A percentile compares a stretch with the other conserved stretches of the same genome.
Evolutionary conservation across 352 stramenopile genomes (phyloP).

Genomic region (Pythium plurisporium): DNA sequence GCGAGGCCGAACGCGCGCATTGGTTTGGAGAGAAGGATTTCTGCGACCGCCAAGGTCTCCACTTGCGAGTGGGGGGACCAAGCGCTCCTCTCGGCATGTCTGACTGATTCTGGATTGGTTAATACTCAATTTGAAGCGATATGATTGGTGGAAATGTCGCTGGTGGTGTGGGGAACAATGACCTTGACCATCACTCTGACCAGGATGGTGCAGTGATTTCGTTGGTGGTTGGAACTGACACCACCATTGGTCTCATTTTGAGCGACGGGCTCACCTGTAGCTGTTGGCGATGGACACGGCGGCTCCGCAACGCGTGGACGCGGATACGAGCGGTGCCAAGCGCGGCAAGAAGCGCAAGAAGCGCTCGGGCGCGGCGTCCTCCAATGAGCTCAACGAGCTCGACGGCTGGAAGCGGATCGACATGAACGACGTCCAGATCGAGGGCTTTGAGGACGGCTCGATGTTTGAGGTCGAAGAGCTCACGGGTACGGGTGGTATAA

Average conservation of each 20-base stretch:
- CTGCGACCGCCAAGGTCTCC: neutral
- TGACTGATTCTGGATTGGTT: slow-evolving; percentile 7
- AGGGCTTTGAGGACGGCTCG: slow-evolving; percentile 83
- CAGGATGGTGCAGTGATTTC: neutral
- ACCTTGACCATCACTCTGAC: slow-evolving; percentile 11
- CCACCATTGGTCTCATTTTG: no score
- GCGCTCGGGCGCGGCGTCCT: slow-evolving; percentile 15
- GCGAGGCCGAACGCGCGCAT: slow-evolving; percentile 21
- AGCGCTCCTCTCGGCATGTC: neutral
- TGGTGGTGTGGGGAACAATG: slow-evolving; percentile 11
- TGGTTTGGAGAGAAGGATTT: slow-evolving; percentile 3
- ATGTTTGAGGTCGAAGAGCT: slow-evolving; percentile 84
- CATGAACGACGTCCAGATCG: slow-evolving; percentile 65
- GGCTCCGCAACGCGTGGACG: slow-evolving; percentile 25
- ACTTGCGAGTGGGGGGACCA: no score
- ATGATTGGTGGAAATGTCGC: slow-evolving; percentile 18
- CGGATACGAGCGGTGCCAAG: slow-evolving; percentile 22
- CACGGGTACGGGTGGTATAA: slow-evolving; percentile 32
- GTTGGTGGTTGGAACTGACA: slow-evolving; percentile 10
- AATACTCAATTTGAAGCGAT: neutral
- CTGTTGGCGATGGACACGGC: no score
- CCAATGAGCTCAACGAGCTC: neutral
- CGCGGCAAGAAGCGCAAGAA: slow-evolving; percentile 64
- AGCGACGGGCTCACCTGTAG: no score
- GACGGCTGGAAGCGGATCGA: slow-evolving; percentile 65